These are phyloP conservation scores for Lecanosticta acicola DNA, from an alignment of 2,329 filamentous ascomycete species.

Conservation along the genomic window DNA sequence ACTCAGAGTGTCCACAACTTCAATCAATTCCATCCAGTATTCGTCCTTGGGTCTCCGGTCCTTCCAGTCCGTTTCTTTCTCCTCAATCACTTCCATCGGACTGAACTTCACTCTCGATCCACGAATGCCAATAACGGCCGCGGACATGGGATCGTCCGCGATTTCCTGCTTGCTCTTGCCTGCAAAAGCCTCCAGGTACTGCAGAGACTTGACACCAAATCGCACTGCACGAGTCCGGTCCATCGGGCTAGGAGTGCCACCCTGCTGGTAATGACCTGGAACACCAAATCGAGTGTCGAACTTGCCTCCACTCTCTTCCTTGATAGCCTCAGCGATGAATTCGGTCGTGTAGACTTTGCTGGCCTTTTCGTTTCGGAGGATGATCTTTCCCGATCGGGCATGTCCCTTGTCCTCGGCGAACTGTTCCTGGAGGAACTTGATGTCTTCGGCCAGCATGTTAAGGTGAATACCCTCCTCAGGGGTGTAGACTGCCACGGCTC, in stretches of 20 bases:
- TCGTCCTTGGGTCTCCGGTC: conserved; percentile 77
- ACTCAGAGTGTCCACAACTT: conserved; percentile 76
- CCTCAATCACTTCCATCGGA: conserved; percentile 73
- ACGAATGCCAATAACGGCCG: conserved; percentile 84
- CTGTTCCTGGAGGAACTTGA: conserved; percentile 77
- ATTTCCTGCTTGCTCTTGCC: conserved; percentile 62
- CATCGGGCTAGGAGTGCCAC: conserved; percentile 89
- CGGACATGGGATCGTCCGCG: conserved; percentile 65
- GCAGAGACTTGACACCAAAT: conserved; percentile 87
- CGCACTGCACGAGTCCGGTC: conserved; percentile 88
- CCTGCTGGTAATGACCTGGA: conserved; percentile 91
- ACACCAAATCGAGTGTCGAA: conserved; percentile 92
- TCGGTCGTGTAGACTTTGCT: conserved; percentile 87
- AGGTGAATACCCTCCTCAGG: conserved; percentile 93
- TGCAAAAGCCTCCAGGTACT: conserved; percentile 77
- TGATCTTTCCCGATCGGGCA: conserved; percentile 83
- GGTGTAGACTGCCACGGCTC: conserved; percentile 89
- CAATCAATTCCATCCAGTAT: conserved; percentile 77
- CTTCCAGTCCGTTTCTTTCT: conserved; percentile 84
- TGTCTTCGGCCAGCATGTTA: conserved; percentile 86
- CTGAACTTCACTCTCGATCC: conserved; percentile 86
- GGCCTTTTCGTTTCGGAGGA: conserved; percentile 94
- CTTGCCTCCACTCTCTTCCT: conserved; percentile 81
- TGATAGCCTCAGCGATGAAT: conserved; percentile 91
- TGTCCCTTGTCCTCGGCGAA: conserved; percentile 83